These are phyloP conservation scores for Colletotrichum sidae DNA, from an alignment of 2,329 filamentous ascomycete genomes.

Conservation along the genomic window DNA sequence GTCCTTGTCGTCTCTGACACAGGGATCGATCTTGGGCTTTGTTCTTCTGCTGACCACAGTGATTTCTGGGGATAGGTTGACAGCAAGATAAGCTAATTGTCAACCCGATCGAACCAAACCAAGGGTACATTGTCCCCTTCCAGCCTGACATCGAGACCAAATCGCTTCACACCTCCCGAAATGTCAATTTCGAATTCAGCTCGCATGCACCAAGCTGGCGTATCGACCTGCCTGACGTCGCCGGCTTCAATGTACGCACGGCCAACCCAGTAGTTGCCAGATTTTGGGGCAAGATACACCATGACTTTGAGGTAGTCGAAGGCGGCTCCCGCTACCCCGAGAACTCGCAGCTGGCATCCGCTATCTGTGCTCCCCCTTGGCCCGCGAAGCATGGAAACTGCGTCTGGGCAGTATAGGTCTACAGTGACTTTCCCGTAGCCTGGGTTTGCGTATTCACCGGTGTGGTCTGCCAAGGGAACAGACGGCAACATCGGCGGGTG, in stretches of 20 bases:
- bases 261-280: conserved; percentile 39
- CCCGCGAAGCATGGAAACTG: not conserved
- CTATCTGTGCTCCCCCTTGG: not conserved
- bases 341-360: conserved; percentile 35
- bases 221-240: rapidly evolving
- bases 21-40: too few species aligned
- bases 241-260: not conserved
- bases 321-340: conserved; percentile 3
- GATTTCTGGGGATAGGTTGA: too few species aligned
- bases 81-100: not conserved
- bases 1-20: too few species aligned
- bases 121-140: conserved; percentile 10
- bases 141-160: conserved; percentile 17
- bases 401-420: conserved; percentile 32
- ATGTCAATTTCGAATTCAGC: conserved; percentile 19
- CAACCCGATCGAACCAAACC: conserved; percentile 20
- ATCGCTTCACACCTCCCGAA: not conserved
- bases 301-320: conserved; percentile 8
- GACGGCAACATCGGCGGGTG: conserved; percentile 45
- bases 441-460: conserved; percentile 52
- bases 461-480: conserved; percentile 54
- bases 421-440: conserved; percentile 40
- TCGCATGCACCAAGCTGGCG: not conserved
- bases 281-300: conserved; percentile 35
- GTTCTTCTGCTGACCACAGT: too few species aligned